phyloP scores from a whole-genome alignment of 2,329 filamentous ascomycete genomes.

The Cercospora beticola region DNA sequence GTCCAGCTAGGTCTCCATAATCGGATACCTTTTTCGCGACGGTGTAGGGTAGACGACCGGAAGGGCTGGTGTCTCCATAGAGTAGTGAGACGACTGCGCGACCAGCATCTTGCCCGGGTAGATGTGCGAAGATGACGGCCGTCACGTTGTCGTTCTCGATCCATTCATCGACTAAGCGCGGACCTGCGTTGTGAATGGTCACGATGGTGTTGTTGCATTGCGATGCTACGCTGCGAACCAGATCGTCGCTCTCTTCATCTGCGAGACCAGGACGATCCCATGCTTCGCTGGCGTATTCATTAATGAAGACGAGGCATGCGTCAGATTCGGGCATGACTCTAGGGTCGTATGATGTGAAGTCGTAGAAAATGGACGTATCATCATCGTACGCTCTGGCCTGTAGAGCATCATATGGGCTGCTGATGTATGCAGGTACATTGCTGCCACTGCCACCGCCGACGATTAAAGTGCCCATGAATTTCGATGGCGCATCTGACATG shows the following conservation, averaged over 20 bases:
- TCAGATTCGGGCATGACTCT: constrained; percentile 47
- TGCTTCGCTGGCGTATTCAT: constrained; percentile 48
- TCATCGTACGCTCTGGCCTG: constrained; percentile 47
- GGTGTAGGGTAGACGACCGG: constrained; percentile 62
- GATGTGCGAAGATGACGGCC: constrained; percentile 62
- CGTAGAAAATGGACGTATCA: constrained; percentile 59
- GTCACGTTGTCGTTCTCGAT: constrained; percentile 65
- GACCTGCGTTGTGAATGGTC: constrained; percentile 63
- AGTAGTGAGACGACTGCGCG: constrained; percentile 56
- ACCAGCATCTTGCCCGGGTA: constrained; percentile 65
- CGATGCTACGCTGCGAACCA: constrained; percentile 59
- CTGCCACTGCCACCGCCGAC: constrained; percentile 40
- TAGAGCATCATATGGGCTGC: constrained; percentile 40
- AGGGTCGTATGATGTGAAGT: constrained; percentile 54
- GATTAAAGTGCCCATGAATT: constrained; percentile 36
- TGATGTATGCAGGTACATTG: constrained; percentile 38
- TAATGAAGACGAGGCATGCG: constrained; percentile 59
- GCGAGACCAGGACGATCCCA: constrained; percentile 41
- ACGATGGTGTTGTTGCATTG: constrained; percentile 64
- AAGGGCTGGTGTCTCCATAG: constrained; percentile 58
- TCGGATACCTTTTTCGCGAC: constrained; percentile 58
- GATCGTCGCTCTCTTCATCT: constrained; percentile 51
- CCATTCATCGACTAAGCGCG: constrained; percentile 61
- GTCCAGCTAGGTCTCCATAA: constrained; percentile 50
- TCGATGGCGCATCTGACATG: constrained; percentile 28